These are phyloP conservation scores for Fusarium irregulare DNA, from an alignment of 2,329 filamentous ascomycete species.

Conservation along the genomic window DNA sequence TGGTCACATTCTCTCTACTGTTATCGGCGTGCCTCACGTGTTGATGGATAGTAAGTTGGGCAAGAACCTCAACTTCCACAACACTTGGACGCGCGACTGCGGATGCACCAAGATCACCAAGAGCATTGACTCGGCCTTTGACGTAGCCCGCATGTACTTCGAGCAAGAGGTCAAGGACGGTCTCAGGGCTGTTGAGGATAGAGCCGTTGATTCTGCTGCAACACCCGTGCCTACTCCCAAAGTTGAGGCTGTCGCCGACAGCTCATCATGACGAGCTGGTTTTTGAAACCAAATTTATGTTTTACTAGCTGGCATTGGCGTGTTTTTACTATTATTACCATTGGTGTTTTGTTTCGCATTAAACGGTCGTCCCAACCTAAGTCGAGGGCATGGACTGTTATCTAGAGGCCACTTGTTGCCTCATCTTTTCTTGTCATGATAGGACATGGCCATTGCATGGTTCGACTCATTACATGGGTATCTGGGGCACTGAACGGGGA, in stretches of 20 bases:
- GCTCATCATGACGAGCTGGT: slow-evolving; percentile 24
- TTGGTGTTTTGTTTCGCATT: slow-evolving; percentile 18
- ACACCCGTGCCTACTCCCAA: slow-evolving; percentile 12
- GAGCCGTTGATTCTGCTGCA: slow-evolving; percentile 8
- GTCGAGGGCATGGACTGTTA: slow-evolving; percentile 19
- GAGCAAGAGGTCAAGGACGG: slow-evolving; percentile 32
- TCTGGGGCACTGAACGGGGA: slow-evolving; percentile 19
- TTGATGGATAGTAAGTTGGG: slow-evolving; percentile 47
- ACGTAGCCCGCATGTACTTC: slow-evolving; percentile 41
- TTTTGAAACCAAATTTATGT: slow-evolving; percentile 18
- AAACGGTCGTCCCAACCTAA: slow-evolving; percentile 21
- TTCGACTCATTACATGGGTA: not conserved
- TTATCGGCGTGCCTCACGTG: slow-evolving; percentile 45
- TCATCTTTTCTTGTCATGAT: slow-evolving; percentile 17
- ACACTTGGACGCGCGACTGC: slow-evolving; percentile 46
- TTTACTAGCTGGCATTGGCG: slow-evolving; percentile 22
- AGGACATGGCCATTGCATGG: slow-evolving; percentile 1
- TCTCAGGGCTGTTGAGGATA: slow-evolving; percentile 6
- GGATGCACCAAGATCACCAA: slow-evolving; percentile 42
- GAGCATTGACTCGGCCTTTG: slow-evolving; percentile 40
- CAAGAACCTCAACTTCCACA: slow-evolving; percentile 48
- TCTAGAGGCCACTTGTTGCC: slow-evolving; percentile 10
- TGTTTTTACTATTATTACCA: slow-evolving; percentile 9
- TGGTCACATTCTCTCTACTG: slow-evolving; percentile 44
- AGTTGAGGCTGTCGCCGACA: not conserved